Percentiles rank a stretch among this genome's conserved stretches.
Conservation (phyloP, 306 rosid species). For the Boehmeria nivea region DNA sequence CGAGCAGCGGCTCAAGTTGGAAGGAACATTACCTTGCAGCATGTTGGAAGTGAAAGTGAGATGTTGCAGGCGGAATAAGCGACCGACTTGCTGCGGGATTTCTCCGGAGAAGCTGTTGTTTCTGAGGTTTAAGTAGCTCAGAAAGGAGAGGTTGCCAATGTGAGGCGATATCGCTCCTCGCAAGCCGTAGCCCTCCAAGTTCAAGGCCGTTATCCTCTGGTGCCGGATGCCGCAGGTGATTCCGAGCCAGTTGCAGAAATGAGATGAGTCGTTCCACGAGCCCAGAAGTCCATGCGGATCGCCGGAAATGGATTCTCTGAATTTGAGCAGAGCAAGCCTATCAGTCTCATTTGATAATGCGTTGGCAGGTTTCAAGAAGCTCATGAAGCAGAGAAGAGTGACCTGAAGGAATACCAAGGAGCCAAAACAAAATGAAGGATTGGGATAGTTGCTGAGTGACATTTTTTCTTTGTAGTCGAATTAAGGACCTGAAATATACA, state of each 20-base stretch:
- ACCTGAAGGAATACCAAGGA: no score
- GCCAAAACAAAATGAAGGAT: no score
- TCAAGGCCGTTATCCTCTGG: constrained; percentile 28
- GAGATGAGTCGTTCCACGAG: constrained; percentile 36
- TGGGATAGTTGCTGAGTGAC: no score
- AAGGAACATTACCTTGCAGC: constrained; percentile 20
- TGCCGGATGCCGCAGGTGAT: constrained; percentile 27
- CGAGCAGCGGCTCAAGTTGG: constrained; percentile 1
- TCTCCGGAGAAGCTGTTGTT: constrained; percentile 22
- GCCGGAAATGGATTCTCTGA: constrained; percentile 25
- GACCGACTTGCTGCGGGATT: constrained; percentile 30
- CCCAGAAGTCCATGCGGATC: constrained; percentile 19
- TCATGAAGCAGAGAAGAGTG: no score
- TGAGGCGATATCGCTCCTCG: constrained; percentile 35
- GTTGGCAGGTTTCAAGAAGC: not conserved
- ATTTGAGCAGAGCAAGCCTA: constrained; percentile 23
- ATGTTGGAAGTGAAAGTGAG: constrained; percentile 13
- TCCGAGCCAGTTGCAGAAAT: constrained; percentile 43
- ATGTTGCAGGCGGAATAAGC: not conserved
- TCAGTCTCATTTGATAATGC: not conserved
- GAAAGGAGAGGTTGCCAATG: constrained; percentile 32
- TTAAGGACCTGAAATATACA: no score
- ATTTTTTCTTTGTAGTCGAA: no score
- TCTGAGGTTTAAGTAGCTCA: not conserved
- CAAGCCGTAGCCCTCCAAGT: not conserved